Evolutionary conservation across 345 rosid species (phyloP).

Genomic region (Gossypium turneri): DNA sequence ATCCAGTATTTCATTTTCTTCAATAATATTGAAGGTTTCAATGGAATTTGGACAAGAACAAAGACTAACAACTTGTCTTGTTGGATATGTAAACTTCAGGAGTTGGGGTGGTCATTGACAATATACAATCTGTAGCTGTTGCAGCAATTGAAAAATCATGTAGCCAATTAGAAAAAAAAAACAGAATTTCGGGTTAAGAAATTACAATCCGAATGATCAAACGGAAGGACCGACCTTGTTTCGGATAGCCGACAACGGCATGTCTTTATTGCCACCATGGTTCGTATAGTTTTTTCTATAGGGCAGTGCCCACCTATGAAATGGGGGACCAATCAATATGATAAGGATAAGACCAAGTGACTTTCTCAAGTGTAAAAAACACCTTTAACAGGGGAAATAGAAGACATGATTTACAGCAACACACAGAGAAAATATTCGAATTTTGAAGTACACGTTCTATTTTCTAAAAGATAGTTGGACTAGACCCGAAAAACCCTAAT

Average conservation of each 20-base stretch:
- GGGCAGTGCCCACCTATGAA: conserved; percentile 31
- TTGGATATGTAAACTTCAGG: neutral
- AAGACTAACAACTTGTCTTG: neutral
- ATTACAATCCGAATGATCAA: neutral
- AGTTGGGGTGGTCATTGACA: neutral
- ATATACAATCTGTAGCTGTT: conserved; percentile 10
- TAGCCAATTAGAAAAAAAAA: conserved; percentile 17
- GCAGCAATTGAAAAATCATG: conserved; percentile 1
- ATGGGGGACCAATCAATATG: conserved; percentile 14
- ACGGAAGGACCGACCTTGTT: conserved; percentile 25
- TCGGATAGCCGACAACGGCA: conserved; percentile 18
- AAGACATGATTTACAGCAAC: conserved; percentile 16
- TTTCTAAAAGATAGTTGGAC: neutral
- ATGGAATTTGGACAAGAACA: neutral
- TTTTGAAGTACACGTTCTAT: no score
- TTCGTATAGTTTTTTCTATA: conserved; percentile 17
- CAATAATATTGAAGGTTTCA: no score
- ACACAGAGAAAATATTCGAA: neutral
- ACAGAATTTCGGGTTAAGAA: conserved; percentile 5
- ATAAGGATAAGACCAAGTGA: neutral
- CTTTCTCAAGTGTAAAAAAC: conserved; percentile 8
- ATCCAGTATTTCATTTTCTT: neutral
- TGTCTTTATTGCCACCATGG: conserved; percentile 23
- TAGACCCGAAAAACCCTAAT: neutral
- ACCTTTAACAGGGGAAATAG: conserved; percentile 10